Base-by-base conservation (phyloP, 768 basidiomycete genomes). In the Collybiopsis luxurians region DNA sequence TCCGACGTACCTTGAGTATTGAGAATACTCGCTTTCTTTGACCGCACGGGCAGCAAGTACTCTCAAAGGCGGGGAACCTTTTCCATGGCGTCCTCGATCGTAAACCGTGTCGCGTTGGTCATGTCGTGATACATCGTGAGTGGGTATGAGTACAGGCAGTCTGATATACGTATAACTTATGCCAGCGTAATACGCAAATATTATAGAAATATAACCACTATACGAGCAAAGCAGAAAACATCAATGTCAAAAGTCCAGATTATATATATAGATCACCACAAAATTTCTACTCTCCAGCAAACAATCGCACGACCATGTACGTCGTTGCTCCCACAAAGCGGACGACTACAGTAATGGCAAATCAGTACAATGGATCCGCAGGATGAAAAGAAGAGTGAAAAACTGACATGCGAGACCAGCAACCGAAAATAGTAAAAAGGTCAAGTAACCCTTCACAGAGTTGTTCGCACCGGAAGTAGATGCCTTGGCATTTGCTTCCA, bases 361-460 rank as follows among this genome's bases (percentile, higher is more conserved):
- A 17, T 45, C n/a, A 55, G n/a, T n/a, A n/a, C n/a, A n/a, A n/a
- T n/a, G n/a, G n/a, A n/a, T n/a, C n/a, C n/a, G n/a, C n/a, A n/a
- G 45, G 11, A 55, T 27, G n/a, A 34, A 36, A 17, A n/a, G 28
- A 39, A 28, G 4, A n/a, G 27, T 1, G 38, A n/a, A 19, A 15
- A 63, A 81, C 93, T 72, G 65, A 96, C 94, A 78, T 12, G 94
- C 92, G 39, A 97, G 82, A 12, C 90, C 86, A 4, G 89, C 90
- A 44, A 96, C 92, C 1, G 91, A 92, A 72, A 87, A 95, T 55
- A 98, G 70, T 58, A 97, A 75, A 68, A 95, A 92, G 15, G 87
- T 82, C 87, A 96, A 90, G 67, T 96, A 96, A 1, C 91, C 92
- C 55, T 84, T 85, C 2, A 94, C 90, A 27, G 84, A 78, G 1